phyloP scores from a whole-genome alignment of 176 grass and related monocot genomes.

The Avena eriantha region DNA sequence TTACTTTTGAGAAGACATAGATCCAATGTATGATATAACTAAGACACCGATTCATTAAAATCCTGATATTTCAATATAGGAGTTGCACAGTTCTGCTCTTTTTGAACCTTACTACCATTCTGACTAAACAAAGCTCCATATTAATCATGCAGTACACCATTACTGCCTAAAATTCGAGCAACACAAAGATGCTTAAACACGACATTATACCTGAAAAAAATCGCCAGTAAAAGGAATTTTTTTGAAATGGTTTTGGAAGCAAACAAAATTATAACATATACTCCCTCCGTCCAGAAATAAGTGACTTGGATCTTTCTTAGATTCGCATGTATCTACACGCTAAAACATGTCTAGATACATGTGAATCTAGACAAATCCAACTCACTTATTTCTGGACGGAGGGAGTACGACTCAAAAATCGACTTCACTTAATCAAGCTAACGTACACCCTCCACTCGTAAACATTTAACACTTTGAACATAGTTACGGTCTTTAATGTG shows the following conservation, averaged over 20 bases:
- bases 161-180: background rate
- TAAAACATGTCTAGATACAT: no score
- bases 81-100: background rate
- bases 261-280: background rate
- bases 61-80: conserved; percentile 9
- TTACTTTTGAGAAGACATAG: background rate
- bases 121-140: background rate
- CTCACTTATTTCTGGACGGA: no score
- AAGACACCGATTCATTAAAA: background rate
- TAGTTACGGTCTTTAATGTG: background rate
- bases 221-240: background rate
- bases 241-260: background rate
- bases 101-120: background rate
- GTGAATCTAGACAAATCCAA: no score
- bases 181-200: conserved; percentile 9
- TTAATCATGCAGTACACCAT: background rate
- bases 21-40: conserved; percentile 1
- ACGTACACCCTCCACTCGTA: background rate
- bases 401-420: background rate
- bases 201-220: background rate
- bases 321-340: no score
- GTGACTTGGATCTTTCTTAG: no score
- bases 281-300: no score
- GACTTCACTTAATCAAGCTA: conserved; percentile 27
- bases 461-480: background rate